Percentiles rank a stretch among this genome's conserved stretches.
phyloP scores from a whole-genome alignment of 495 filamentous ascomycete species.

The Aspergillus sclerotioniger region DNA sequence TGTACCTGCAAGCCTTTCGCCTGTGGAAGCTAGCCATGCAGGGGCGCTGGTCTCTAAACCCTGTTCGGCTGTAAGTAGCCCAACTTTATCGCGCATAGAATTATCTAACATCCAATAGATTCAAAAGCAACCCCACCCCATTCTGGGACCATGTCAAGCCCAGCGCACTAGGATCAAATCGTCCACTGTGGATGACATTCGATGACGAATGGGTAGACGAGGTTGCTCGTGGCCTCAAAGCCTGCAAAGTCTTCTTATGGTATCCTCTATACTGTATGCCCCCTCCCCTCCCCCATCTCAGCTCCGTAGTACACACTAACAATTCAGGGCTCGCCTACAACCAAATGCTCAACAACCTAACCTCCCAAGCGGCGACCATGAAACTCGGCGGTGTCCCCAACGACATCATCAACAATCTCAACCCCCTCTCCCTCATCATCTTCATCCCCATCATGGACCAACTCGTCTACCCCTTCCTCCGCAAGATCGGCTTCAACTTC shows the following conservation, averaged over 20 bases:
- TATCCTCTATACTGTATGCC: conserved; percentile 62
- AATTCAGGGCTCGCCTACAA: conserved; percentile 53
- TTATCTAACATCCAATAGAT: conserved; percentile 30
- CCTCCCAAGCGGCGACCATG: conserved; percentile 73
- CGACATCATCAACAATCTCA: conserved; percentile 75
- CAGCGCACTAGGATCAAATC: conserved; percentile 43
- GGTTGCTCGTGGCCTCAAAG: conserved; percentile 63
- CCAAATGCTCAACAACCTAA: conserved; percentile 67
- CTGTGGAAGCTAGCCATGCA: conserved; percentile 58
- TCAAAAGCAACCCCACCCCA: conserved; percentile 46
- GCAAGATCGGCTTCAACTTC: conserved; percentile 61
- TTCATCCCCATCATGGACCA: conserved; percentile 74
- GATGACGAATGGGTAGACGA: conserved; percentile 75
- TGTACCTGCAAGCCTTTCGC: conserved; percentile 56
- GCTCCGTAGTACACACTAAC: not conserved
- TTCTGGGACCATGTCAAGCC: conserved; percentile 71
- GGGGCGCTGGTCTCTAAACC: conserved; percentile 61
- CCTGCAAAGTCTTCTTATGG: conserved; percentile 67
- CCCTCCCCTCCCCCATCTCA: not conserved
- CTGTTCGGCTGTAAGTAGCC: conserved; percentile 31
- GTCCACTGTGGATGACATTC: conserved; percentile 64
- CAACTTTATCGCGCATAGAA: not conserved
- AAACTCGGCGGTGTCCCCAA: conserved; percentile 68
- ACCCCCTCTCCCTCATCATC: conserved; percentile 74
- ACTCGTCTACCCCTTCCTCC: conserved; percentile 65